Conservation (phyloP, 1,284 basidiomycete genomes). For the Heterobasidion parviporum region DNA sequence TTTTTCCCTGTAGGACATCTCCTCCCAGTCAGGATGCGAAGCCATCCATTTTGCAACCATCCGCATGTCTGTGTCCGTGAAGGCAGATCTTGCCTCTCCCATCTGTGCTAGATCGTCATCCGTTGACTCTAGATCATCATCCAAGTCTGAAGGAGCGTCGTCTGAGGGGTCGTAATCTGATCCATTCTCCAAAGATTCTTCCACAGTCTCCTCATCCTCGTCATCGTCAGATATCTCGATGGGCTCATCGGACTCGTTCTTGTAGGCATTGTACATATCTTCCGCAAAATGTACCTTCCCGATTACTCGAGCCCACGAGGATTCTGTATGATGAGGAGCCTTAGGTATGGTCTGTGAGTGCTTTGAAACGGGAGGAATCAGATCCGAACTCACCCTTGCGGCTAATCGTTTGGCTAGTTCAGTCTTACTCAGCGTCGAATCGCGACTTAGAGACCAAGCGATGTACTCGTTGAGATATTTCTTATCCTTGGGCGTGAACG, state of each 20-base stretch:
- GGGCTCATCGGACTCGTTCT: background rate
- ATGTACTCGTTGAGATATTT: conserved; percentile 58
- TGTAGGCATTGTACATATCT: background rate
- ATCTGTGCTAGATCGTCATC: conserved; percentile 40
- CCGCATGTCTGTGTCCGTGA: conserved; percentile 50
- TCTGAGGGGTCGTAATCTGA: conserved; percentile 11
- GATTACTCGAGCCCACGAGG: conserved; percentile 1
- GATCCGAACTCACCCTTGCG: conserved; percentile 34
- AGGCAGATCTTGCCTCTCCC: conserved; percentile 38
- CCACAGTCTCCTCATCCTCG: conserved; percentile 18
- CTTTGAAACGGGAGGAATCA: background rate
- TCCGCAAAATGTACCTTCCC: background rate
- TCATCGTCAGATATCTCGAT: conserved; percentile 17
- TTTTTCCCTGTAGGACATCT: conserved; percentile 31
- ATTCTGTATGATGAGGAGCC: conserved; percentile 20
- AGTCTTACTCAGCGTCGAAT: conserved; percentile 41
- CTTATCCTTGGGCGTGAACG: conserved; percentile 56
- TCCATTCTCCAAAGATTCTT: background rate
- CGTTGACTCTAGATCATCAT: background rate
- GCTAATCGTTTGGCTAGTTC: conserved; percentile 47
- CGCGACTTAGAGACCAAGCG: conserved; percentile 44
- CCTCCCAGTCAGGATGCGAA: conserved; percentile 31
- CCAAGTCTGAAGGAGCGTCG: conserved; percentile 14
- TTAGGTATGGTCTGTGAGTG: background rate
- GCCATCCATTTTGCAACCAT: conserved; percentile 50